phyloP scores from a whole-genome alignment of 495 filamentous ascomycete species.

The Hypoxylon trugodes region DNA sequence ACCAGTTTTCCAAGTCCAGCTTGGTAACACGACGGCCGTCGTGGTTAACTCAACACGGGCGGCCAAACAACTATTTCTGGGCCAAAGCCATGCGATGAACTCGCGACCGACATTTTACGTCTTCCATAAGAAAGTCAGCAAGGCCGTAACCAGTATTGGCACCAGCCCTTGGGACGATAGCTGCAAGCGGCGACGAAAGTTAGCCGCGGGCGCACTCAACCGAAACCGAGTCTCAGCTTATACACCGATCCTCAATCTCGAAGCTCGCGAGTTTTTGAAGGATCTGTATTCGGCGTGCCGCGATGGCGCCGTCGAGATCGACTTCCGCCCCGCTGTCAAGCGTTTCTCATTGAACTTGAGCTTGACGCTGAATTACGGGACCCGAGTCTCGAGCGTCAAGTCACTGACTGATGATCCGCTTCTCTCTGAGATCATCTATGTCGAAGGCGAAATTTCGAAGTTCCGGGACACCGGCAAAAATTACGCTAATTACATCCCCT shows the following conservation, averaged over 20 bases:
- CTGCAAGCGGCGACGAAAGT: conserved; percentile 74
- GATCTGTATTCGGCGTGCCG: conserved; percentile 67
- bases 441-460: conserved; percentile 69
- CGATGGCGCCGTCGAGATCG: conserved; percentile 66
- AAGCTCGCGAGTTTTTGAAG: conserved; percentile 69
- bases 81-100: conserved; percentile 74
- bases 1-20: conserved; percentile 72
- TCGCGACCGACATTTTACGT: conserved; percentile 75
- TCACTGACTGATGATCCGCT: conserved; percentile 61
- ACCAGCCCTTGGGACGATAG: conserved; percentile 79
- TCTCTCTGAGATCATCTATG: conserved; percentile 68
- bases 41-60: conserved; percentile 76
- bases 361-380: conserved; percentile 72
- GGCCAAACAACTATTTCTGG: conserved; percentile 74
- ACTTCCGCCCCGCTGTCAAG: conserved; percentile 72
- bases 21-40: conserved; percentile 72
- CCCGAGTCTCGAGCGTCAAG: conserved; percentile 64
- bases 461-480: conserved; percentile 73
- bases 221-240: conserved; percentile 70
- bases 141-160: conserved; percentile 75
- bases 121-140: conserved; percentile 75
- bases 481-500: conserved; percentile 75
- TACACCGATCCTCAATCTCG: conserved; percentile 77
- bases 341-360: conserved; percentile 73
- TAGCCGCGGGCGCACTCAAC: conserved; percentile 75